A percentile compares a stretch with the other conserved stretches of the same genome.
These are phyloP conservation scores for Exophiala spinifera DNA, from an alignment of 2,329 filamentous ascomycete species.

Conservation along the genomic window DNA sequence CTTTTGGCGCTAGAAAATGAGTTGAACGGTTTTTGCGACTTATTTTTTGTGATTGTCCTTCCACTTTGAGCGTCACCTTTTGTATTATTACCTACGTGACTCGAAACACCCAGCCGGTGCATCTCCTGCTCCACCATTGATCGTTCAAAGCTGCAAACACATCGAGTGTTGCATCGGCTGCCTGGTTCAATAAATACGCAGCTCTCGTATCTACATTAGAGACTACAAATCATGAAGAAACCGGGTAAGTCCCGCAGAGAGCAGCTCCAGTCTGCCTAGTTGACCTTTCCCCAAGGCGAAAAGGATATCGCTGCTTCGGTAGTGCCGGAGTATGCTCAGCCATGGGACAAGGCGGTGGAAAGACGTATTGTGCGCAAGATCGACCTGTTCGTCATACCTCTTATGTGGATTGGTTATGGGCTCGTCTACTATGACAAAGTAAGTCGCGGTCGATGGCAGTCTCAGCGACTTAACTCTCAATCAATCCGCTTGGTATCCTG, in stretches of 20 bases:
- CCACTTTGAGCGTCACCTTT: too few relatives aligned
- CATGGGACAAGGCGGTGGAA: slow-evolving; percentile 55
- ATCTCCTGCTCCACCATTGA: too few relatives aligned
- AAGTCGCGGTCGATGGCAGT: slow-evolving; percentile 4
- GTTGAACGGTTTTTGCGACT: neutral
- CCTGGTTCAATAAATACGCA: neutral
- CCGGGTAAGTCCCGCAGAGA: neutral
- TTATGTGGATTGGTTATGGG: slow-evolving; percentile 64
- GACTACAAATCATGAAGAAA: neutral
- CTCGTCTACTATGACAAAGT: slow-evolving; percentile 70
- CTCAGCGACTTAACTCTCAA: neutral
- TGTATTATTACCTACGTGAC: too few relatives aligned
- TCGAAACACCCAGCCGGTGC: too few relatives aligned
- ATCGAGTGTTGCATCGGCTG: too few relatives aligned
- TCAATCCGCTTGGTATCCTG: neutral
- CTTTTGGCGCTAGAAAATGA: neutral
- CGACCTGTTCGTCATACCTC: slow-evolving; percentile 64
- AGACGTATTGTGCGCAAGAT: slow-evolving; percentile 63
- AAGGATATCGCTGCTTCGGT: slow-evolving; percentile 59
- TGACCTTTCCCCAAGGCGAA: slow-evolving; percentile 28
- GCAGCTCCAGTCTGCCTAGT: neutral
- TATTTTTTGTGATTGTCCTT: neutral
- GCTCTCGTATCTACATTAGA: neutral
- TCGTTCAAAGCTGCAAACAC: too few relatives aligned
- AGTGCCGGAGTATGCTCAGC: slow-evolving; percentile 56